A percentile compares a stretch with the other conserved stretches of the same genome.
phyloP scores from a whole-genome alignment of 768 basidiomycete genomes.

The Mycena crocata region DNA sequence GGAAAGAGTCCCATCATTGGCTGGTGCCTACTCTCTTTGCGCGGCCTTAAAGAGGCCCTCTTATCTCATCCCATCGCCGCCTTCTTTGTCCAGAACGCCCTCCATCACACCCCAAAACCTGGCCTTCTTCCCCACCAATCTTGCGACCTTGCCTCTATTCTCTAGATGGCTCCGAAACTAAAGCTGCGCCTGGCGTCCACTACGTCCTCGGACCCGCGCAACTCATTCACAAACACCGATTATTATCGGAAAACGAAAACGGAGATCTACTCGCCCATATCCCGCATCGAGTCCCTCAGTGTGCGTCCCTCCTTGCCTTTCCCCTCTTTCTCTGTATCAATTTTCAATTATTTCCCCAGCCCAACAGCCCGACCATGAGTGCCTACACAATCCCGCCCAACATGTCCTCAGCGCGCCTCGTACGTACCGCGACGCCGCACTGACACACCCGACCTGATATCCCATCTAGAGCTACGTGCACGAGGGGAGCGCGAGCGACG shows the following conservation, averaged over 20 bases:
- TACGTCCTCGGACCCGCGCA: constrained; percentile 7
- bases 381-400: neutral
- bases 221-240: constrained; percentile 25
- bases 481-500: neutral
- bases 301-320: neutral
- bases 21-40: too few relatives aligned
- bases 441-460: neutral
- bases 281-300: constrained; percentile 5
- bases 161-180: constrained; percentile 5
- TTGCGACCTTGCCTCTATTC: too few relatives aligned
- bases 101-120: too few relatives aligned
- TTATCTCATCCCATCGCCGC: too few relatives aligned
- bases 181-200: neutral
- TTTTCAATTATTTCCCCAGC: neutral
- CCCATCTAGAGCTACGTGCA: constrained; percentile 3
- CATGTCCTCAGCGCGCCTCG: neutral
- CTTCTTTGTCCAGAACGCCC: too few relatives aligned
- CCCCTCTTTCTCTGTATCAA: neutral
- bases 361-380: constrained; percentile 8
- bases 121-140: too few relatives aligned
- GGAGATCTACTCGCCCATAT: constrained; percentile 25
- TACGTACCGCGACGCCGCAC: neutral
- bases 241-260: constrained; percentile 26
- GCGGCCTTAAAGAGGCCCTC: too few relatives aligned
- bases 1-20: too few relatives aligned